phyloP scores from a whole-genome alignment of 2,329 filamentous ascomycete species.

The Trichoderma sp. region DNA sequence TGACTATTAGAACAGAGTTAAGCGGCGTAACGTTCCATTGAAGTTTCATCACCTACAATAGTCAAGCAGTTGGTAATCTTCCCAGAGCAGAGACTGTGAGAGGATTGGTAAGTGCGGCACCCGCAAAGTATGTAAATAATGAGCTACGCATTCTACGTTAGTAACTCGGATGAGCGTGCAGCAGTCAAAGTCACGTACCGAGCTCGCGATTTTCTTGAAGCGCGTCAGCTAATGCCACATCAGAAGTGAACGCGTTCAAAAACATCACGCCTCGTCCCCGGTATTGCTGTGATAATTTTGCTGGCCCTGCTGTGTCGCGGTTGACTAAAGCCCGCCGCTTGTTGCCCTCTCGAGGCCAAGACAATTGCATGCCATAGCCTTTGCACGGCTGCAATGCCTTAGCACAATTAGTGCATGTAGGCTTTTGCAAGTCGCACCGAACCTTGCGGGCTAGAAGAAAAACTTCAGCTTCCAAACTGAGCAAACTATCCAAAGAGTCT shows the following conservation, averaged over 20 bases:
- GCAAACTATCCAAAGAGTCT: background rate
- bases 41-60: background rate
- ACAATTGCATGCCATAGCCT: conserved; percentile 20
- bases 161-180: background rate
- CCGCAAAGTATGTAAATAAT: background rate
- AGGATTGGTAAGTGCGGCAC: background rate
- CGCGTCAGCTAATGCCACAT: conserved; percentile 6
- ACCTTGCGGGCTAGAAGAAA: conserved; percentile 4
- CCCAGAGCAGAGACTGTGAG: background rate
- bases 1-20: background rate
- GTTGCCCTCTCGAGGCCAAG: conserved; percentile 18
- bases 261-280: background rate
- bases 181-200: background rate
- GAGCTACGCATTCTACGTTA: background rate
- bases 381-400: conserved; percentile 6
- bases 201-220: background rate
- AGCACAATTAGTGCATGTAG: conserved; percentile 15
- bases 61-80: background rate
- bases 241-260: background rate
- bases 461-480: background rate
- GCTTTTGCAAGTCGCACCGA: conserved; percentile 11
- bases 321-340: conserved; percentile 12
- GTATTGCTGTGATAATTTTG: background rate
- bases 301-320: background rate
- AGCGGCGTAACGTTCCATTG: background rate